A percentile compares a stretch with the other conserved stretches of the same genome.
Evolutionary conservation across 2,329 filamentous ascomycete genomes (phyloP).

Genomic region (Claviceps maximensis): DNA sequence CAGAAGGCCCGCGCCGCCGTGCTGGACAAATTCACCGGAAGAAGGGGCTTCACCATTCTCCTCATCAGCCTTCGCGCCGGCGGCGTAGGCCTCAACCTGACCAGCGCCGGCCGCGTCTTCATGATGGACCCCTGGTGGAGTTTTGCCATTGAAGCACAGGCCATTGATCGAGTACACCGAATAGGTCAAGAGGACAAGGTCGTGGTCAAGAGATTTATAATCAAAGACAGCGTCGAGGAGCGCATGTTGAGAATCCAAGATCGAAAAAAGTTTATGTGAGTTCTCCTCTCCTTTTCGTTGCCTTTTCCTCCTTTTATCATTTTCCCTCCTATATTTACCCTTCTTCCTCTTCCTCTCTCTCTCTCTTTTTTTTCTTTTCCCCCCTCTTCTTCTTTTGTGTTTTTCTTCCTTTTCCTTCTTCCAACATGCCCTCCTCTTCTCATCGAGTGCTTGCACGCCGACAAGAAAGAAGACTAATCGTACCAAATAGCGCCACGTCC

Average conservation of each 20-base stretch:
- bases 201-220: slow-evolving; percentile 75
- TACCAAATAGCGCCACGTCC: slow-evolving; percentile 64
- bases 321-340: neutral
- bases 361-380: neutral
- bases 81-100: slow-evolving; percentile 87
- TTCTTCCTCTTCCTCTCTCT: neutral
- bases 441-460: too few species aligned
- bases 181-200: slow-evolving; percentile 90
- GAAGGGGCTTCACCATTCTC: slow-evolving; percentile 53
- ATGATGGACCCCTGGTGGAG: slow-evolving; percentile 99
- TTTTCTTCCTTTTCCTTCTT: too few species aligned
- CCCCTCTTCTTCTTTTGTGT: neutral
- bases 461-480: neutral
- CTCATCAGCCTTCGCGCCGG: slow-evolving; percentile 79
- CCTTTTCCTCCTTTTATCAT: neutral
- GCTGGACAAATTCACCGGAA: slow-evolving; percentile 54
- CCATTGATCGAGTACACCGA: slow-evolving; percentile 91
- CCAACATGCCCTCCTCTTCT: neutral
- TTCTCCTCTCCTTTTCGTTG: slow-evolving; percentile 14
- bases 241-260: slow-evolving; percentile 91
- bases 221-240: slow-evolving; percentile 83
- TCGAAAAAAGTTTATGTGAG: slow-evolving; percentile 88
- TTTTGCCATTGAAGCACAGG: slow-evolving; percentile 90
- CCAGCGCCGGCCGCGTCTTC: slow-evolving; percentile 76
- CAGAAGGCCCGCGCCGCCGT: slow-evolving; percentile 76